Conservation (phyloP, 768 basidiomycete species). For the Amanita jacksonii region DNA sequence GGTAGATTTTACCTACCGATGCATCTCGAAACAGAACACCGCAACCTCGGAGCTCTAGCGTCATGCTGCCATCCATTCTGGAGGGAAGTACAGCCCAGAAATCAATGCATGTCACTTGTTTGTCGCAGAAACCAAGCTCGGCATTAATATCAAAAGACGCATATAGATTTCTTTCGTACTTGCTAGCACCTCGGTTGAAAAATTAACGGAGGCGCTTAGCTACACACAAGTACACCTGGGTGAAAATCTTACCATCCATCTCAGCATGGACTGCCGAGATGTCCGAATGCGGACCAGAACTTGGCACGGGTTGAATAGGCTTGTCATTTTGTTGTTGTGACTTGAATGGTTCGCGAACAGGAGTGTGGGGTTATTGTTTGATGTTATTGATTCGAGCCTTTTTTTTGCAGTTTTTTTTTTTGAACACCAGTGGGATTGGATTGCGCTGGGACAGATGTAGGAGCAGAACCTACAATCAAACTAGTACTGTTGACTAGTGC, state of each 20-base stretch:
- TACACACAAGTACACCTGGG: constrained; percentile 23
- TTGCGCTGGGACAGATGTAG: no score
- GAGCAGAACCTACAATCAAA: no score
- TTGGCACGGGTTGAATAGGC: constrained; percentile 20
- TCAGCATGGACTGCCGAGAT: constrained; percentile 20
- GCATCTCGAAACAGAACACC: constrained; percentile 20
- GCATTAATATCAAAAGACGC: not conserved
- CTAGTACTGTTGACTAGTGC: no score
- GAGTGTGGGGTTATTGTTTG: no score
- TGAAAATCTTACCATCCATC: constrained; percentile 45
- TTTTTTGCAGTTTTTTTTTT: no score
- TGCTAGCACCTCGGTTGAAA: no score
- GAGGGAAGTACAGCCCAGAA: constrained; percentile 5
- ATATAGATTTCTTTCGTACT: no score
- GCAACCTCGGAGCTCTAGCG: constrained; percentile 49
- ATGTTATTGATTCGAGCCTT: no score
- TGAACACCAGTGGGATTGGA: no score
- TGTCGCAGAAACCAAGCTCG: not conserved
- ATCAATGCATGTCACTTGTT: not conserved
- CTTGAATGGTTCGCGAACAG: no score
- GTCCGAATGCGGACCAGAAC: constrained; percentile 28
- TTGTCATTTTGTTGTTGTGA: constrained; percentile 43
- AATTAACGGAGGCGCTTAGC: no score
- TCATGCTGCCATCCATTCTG: constrained; percentile 19
- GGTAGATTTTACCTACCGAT: constrained; percentile 54